Evolutionary conservation across 2,329 filamentous ascomycete genomes (phyloP), one percentile per base, ranked within the genome.

Genomic region (Bipolaris cookei): DNA sequence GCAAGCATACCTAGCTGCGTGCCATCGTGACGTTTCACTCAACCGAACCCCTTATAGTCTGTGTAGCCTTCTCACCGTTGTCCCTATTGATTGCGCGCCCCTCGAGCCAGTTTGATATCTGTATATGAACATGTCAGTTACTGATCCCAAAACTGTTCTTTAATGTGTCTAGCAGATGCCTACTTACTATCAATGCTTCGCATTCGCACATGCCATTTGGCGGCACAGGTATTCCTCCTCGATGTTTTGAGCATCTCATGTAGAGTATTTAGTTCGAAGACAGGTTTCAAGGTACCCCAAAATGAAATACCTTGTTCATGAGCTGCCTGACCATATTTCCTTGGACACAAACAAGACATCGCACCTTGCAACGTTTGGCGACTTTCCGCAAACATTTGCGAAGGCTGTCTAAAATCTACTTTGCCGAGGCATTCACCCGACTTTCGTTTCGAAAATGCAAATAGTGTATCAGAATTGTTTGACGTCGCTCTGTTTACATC

Each of bases 21-120:
- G 47, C 13, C 42, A 39, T 39, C 37, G 16, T 10, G 6, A 39
- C 8, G n/a, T 20, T 18, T 20, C n/a, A 16, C 16, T 16, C 16
- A 39, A 18, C 20, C 16, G 8, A 20, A 10, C 10, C 50, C 21
- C 21, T 13, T 18, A 38, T 10, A 16, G 21, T 30, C 13, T n/a
- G 5, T 14, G 23, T 28, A 11, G 46, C 32, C 13, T 38, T 44
- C 18, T 49, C 18, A 14, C 43, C 47, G 20, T 20, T 58, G 8
- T 43, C n/a, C 23, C 54, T 51, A 42, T 58, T 58, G 21, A 56
- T 63, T 10, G 54, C 48, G 13, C 54, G 51, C 13, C 48, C 30
- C 28, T 61, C 54, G 20, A 53, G 61, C 44, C 51, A 61, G 13
- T 53, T 48, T 37, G 51, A 16, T 18, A 54, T 44, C 30, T 54